These are phyloP conservation scores for Macrolepiota albuminosa DNA, from an alignment of 768 basidiomycete genomes.

Conservation along the genomic window DNA sequence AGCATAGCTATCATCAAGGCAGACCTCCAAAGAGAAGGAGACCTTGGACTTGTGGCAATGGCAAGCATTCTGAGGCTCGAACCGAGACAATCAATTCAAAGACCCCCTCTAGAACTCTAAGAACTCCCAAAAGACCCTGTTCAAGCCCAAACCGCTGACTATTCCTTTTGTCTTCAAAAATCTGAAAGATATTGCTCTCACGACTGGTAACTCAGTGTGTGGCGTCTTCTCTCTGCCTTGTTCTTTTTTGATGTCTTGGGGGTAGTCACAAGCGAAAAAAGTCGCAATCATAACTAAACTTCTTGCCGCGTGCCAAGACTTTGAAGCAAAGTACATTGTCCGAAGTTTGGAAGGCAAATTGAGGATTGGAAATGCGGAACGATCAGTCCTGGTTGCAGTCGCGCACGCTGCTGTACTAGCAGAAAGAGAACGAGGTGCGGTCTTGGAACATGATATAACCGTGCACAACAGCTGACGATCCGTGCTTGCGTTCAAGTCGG, in stretches of 20 bases:
- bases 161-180: slow-evolving; percentile 87
- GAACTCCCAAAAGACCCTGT: slow-evolving; percentile 87
- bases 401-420: slow-evolving; percentile 87
- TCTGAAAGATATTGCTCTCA: slow-evolving; percentile 85
- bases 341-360: slow-evolving; percentile 95
- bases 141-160: slow-evolving; percentile 90
- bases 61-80: slow-evolving; percentile 32
- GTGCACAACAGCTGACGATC: slow-evolving; percentile 2
- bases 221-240: not conserved
- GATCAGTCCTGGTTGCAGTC: slow-evolving; percentile 91
- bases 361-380: slow-evolving; percentile 94
- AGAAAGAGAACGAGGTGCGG: slow-evolving; percentile 51
- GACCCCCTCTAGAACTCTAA: slow-evolving; percentile 68
- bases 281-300: slow-evolving; percentile 93
- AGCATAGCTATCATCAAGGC: slow-evolving; percentile 77
- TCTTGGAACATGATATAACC: not conserved
- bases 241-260: not conserved
- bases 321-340: slow-evolving; percentile 95
- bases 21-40: slow-evolving; percentile 92
- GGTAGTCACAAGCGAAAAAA: slow-evolving; percentile 92
- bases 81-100: slow-evolving; percentile 1
- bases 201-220: slow-evolving; percentile 72
- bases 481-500: slow-evolving; percentile 36
- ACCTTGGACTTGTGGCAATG: slow-evolving; percentile 96
- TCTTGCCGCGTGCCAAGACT: slow-evolving; percentile 84